A percentile compares a stretch with the other conserved stretches of the same genome.
Conservation (phyloP, 2,329 filamentous ascomycete genomes). For the Sporothrix brasiliensis region DNA sequence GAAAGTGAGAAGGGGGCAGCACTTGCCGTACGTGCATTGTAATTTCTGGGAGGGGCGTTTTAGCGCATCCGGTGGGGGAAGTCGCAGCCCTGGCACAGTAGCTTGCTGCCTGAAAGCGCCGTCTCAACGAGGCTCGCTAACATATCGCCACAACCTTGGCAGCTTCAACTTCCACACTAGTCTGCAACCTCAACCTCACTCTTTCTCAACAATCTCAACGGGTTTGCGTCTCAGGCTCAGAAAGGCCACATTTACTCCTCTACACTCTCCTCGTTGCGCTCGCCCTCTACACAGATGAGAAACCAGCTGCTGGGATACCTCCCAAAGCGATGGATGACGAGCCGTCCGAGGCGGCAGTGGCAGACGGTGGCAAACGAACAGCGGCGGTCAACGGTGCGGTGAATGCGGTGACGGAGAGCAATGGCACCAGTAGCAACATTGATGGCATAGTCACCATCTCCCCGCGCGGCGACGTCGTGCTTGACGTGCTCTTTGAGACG, state of each 20-base stretch:
- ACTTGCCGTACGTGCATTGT: neutral
- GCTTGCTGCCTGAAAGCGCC: slow-evolving; percentile 15
- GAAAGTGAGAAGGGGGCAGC: neutral
- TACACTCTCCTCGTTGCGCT: neutral
- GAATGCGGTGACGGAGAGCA: slow-evolving; percentile 25
- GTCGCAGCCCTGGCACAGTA: neutral
- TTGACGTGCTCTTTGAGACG: slow-evolving; percentile 68
- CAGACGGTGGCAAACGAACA: slow-evolving; percentile 32
- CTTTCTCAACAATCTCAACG: neutral
- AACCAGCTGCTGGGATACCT: slow-evolving; percentile 11
- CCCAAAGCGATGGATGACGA: slow-evolving; percentile 37
- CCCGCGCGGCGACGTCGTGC: slow-evolving; percentile 63
- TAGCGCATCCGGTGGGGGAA: slow-evolving; percentile 4
- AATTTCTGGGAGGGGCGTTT: neutral
- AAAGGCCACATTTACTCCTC: neutral
- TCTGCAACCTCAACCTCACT: neutral
- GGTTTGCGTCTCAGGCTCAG: neutral
- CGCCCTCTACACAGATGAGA: slow-evolving; percentile 23
- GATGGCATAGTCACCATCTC: slow-evolving; percentile 54
- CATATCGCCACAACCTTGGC: neutral
- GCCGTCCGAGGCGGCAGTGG: slow-evolving; percentile 32
- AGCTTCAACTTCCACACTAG: neutral
- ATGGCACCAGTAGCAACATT: neutral
- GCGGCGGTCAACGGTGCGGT: slow-evolving; percentile 20
- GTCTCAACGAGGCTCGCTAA: neutral